Base-by-base conservation (phyloP, 164 flowering plant species). In the Stephania japonica region DNA sequence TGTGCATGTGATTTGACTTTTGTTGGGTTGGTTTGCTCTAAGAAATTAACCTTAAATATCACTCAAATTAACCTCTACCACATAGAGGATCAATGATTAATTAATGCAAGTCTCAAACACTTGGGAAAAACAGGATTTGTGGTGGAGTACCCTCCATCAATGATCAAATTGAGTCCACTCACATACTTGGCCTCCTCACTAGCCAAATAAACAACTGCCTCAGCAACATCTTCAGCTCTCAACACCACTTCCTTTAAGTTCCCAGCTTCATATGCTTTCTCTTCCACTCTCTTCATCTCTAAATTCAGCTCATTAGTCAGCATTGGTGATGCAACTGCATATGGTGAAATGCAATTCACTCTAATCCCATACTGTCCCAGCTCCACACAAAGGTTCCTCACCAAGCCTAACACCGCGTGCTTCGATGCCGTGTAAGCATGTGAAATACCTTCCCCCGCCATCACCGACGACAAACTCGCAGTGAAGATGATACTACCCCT, bases 291-390 rank as follows among this genome's bases (percentile, higher is more conserved):
- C 4, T n/a, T 21, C 65, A 69, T 64, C 56, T 4, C n/a, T 70
- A 1, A 69, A 67, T 23, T 25, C 44, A 25, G 14, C 3, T 3
- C 24, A 32, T 64, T 77, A 65, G 2, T 21, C 62, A 47, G 32
- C 71, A 53, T 75, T 38, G 18, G 70, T 8, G 77, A 74, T 5
- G 80, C 73, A 0, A 86, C 75, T 0, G 72, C 83, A 42, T 61
- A 83, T 0, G 87, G 89, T 1, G 89, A 83, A 1, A 87, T 72
- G 59, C 81, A 81, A 44, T 88, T 88, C 27, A 85, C 91, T 13
- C 91, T 73, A 5, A 88, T 83, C 16, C 89, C 89, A 65, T 70
- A 66, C 67, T 75, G 74, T 38, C 89, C 88, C 10, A 86, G 63
- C 70, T 88, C 91, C 13, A 77, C 85, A 1, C 80, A 65, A 64